Evolutionary conservation across 2,329 filamentous ascomycete species (phyloP).

Genomic region (Lecanicillium sp.): DNA sequence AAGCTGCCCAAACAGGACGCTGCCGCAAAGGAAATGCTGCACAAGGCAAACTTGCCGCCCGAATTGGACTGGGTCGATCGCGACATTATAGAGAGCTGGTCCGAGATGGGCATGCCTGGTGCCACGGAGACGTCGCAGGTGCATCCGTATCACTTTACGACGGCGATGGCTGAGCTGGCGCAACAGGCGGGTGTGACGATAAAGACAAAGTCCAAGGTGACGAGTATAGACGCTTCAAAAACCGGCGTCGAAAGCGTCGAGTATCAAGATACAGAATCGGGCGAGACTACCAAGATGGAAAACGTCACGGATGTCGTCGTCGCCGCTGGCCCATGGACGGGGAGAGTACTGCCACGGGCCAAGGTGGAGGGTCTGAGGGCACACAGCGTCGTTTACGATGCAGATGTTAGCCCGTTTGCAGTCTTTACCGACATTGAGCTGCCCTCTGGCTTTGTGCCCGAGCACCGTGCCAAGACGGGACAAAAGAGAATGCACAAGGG

Average conservation of each 20-base stretch:
- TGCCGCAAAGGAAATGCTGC: slow-evolving; percentile 36
- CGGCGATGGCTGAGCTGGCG: slow-evolving; percentile 69
- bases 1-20: slow-evolving; percentile 53
- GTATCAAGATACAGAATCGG: slow-evolving; percentile 42
- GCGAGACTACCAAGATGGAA: slow-evolving; percentile 25
- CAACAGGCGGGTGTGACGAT: slow-evolving; percentile 60
- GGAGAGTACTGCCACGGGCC: slow-evolving; percentile 45
- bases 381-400: slow-evolving; percentile 57
- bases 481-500: slow-evolving; percentile 48
- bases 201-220: slow-evolving; percentile 57
- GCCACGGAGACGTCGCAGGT: slow-evolving; percentile 82
- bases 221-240: slow-evolving; percentile 49
- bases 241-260: slow-evolving; percentile 53
- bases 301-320: slow-evolving; percentile 47
- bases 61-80: slow-evolving; percentile 80
- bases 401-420: slow-evolving; percentile 62
- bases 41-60: slow-evolving; percentile 56
- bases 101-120: slow-evolving; percentile 66
- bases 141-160: slow-evolving; percentile 87
- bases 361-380: slow-evolving; percentile 52
- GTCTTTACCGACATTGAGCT: slow-evolving; percentile 82
- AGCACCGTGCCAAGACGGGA: slow-evolving; percentile 36
- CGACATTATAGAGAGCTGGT: slow-evolving; percentile 59
- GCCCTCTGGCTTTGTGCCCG: slow-evolving; percentile 52
- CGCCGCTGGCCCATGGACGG: slow-evolving; percentile 56